Conservation (phyloP, 768 basidiomycete genomes). For the Leccinum broughii region DNA sequence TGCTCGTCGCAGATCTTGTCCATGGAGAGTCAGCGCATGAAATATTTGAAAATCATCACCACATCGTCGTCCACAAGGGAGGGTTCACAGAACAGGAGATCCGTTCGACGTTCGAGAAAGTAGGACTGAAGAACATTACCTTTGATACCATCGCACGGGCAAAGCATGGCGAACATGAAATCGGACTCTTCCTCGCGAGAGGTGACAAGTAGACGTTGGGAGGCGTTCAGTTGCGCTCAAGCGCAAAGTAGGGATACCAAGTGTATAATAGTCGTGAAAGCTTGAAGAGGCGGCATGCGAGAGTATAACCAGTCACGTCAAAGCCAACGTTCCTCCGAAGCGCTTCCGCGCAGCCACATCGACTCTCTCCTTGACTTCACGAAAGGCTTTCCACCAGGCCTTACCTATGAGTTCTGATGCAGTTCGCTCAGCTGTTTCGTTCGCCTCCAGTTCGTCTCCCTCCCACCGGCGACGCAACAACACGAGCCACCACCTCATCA, state of each 20-base stretch:
- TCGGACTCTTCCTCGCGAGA: slow-evolving; percentile 57
- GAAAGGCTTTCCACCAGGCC: slow-evolving; percentile 84
- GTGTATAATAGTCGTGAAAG: neutral
- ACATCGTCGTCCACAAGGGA: slow-evolving; percentile 52
- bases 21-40: slow-evolving; percentile 26
- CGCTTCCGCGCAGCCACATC: slow-evolving; percentile 62
- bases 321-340: slow-evolving; percentile 71
- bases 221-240: neutral
- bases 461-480: slow-evolving; percentile 69
- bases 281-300: neutral
- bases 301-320: slow-evolving; percentile 42
- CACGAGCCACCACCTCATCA: slow-evolving; percentile 83
- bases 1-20: slow-evolving; percentile 59
- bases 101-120: slow-evolving; percentile 48
- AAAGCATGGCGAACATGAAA: slow-evolving; percentile 33
- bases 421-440: slow-evolving; percentile 31
- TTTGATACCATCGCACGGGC: slow-evolving; percentile 38
- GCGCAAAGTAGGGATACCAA: neutral
- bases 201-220: slow-evolving; percentile 39
- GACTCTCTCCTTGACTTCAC: slow-evolving; percentile 64
- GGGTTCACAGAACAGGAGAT: slow-evolving; percentile 57
- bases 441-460: slow-evolving; percentile 35
- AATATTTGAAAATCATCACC: slow-evolving; percentile 35
- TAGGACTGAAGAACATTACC: slow-evolving; percentile 48
- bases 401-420: slow-evolving; percentile 50